Percentiles rank a stretch among this genome's conserved stretches.
These are phyloP conservation scores for Gossypium australe DNA, from an alignment of 345 rosid species.

Conservation along the genomic window DNA sequence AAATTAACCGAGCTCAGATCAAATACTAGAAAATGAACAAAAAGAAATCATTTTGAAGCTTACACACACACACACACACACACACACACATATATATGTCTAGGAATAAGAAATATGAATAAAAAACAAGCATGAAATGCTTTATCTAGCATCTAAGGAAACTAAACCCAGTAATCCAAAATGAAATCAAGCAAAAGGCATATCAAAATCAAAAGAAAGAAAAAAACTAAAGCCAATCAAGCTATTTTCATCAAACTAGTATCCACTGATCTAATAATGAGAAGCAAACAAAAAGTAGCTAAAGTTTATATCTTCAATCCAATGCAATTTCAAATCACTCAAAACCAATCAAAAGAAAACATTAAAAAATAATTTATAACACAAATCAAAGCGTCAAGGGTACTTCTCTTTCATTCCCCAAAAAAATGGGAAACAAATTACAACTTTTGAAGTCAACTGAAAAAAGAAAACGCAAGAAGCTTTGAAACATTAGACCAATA, in stretches of 20 bases:
- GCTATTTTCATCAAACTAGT: neutral
- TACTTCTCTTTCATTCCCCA: neutral
- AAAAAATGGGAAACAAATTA: neutral
- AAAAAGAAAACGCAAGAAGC: neutral
- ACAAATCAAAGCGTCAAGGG: neutral
- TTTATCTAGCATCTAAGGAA: neutral
- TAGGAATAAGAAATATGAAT: too few relatives aligned
- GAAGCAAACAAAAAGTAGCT: neutral
- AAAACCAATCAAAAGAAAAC: neutral
- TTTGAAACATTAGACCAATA: neutral
- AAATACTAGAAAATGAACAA: neutral
- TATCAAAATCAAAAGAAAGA: too few relatives aligned
- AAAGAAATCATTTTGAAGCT: neutral
- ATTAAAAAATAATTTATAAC: neutral
- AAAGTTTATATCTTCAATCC: neutral
- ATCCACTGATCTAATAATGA: neutral
- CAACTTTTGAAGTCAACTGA: neutral
- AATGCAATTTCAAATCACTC: neutral
- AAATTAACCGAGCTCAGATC: neutral
- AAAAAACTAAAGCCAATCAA: too few relatives aligned
- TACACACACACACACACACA: neutral
- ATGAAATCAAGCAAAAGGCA: neutral
- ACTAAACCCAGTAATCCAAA: neutral
- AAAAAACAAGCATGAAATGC: too few relatives aligned
- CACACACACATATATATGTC: too few relatives aligned